Conservation (phyloP, 345 rosid species). For the Abelmoschus esculentus region DNA sequence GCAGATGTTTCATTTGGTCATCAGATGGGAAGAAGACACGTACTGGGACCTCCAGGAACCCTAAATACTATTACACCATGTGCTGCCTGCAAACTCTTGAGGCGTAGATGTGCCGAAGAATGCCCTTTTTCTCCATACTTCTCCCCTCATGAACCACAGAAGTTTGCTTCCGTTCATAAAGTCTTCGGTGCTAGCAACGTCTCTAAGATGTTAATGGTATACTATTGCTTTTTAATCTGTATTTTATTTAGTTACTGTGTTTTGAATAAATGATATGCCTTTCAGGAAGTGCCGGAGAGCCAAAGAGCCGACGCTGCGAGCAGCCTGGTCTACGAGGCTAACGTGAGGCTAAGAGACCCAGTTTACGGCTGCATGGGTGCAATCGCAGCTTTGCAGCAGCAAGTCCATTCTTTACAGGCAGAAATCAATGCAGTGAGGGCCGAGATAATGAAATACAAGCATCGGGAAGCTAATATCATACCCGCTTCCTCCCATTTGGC, state of each 20-base stretch:
- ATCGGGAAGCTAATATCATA: slow-evolving; percentile 50
- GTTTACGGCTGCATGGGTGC: slow-evolving; percentile 98
- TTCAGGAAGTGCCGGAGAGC: slow-evolving; percentile 77
- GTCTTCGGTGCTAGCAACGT: slow-evolving; percentile 98
- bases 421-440: slow-evolving; percentile 69
- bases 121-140: slow-evolving; percentile 96
- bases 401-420: slow-evolving; percentile 71
- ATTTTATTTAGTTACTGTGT: neutral
- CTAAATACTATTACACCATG: slow-evolving; percentile 88
- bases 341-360: slow-evolving; percentile 90
- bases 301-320: slow-evolving; percentile 85
- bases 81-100: slow-evolving; percentile 90
- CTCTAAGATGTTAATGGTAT: slow-evolving; percentile 94
- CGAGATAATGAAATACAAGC: slow-evolving; percentile 75
- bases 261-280: neutral
- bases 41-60: slow-evolving; percentile 66
- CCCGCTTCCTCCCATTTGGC: slow-evolving; percentile 39
- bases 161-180: slow-evolving; percentile 89
- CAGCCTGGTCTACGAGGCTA: slow-evolving; percentile 92
- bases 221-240: neutral
- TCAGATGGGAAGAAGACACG: slow-evolving; percentile 69
- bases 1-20: slow-evolving; percentile 39
- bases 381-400: slow-evolving; percentile 83
- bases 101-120: slow-evolving; percentile 90
- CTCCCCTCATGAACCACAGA: slow-evolving; percentile 93